Conservation (phyloP, 2,329 filamentous ascomycete genomes). For the Colletotrichum sojae region DNA sequence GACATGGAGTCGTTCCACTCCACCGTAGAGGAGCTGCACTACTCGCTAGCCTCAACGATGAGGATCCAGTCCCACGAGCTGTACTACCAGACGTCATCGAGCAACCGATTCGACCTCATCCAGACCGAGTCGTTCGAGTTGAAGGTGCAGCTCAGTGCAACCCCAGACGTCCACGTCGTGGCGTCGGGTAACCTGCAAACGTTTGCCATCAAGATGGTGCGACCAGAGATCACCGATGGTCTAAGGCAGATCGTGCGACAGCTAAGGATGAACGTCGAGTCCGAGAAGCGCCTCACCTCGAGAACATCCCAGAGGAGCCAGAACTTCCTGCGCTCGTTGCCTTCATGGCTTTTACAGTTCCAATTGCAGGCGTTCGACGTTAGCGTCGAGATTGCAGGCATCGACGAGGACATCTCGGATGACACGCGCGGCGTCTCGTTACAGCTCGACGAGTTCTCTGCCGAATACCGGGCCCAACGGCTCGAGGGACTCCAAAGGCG, state of each 20-base stretch:
- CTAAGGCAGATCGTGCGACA: constrained; percentile 92
- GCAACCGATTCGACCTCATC: constrained; percentile 87
- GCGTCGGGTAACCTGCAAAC: constrained; percentile 86
- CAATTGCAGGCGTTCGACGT: constrained; percentile 91
- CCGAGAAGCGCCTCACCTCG: constrained; percentile 68
- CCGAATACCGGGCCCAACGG: constrained; percentile 89
- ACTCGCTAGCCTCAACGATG: constrained; percentile 86
- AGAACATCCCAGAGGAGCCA: constrained; percentile 61
- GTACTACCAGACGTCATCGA: constrained; percentile 92
- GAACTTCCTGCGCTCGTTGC: constrained; percentile 84
- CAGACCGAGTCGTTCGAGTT: constrained; percentile 91
- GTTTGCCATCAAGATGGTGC: constrained; percentile 89
- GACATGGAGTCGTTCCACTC: constrained; percentile 98
- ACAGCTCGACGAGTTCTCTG: constrained; percentile 88
- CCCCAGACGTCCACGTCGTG: constrained; percentile 87
- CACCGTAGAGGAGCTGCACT: constrained; percentile 85
- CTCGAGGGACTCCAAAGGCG: constrained; percentile 74
- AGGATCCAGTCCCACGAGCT: constrained; percentile 88
- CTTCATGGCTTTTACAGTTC: constrained; percentile 87
- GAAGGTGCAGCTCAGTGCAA: constrained; percentile 86
- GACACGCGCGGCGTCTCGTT: constrained; percentile 87
- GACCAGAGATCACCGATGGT: constrained; percentile 92
- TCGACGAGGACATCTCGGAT: constrained; percentile 86
- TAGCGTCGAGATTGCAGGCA: constrained; percentile 89
- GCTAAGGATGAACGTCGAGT: constrained; percentile 78